phyloP scores from a whole-genome alignment of 208 protist species.

The Trypanosoma rangeli region DNA sequence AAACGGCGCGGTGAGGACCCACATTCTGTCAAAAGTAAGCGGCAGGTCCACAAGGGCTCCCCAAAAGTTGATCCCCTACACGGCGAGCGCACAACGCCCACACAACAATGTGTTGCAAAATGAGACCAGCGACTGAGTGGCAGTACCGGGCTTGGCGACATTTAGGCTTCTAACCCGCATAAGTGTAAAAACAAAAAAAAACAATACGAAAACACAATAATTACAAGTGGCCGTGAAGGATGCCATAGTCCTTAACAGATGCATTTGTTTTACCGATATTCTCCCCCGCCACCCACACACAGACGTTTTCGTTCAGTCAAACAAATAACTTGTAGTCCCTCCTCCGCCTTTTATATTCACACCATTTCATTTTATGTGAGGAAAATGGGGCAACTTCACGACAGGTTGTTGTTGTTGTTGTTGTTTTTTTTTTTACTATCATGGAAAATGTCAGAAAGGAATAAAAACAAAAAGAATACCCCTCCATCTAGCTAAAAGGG shows the following conservation, averaged over 20 bases:
- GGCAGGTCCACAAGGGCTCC: conserved; percentile 73
- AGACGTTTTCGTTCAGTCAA: conserved; percentile 12
- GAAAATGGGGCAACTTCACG: not conserved
- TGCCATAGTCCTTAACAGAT: not conserved
- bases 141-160: conserved; percentile 2
- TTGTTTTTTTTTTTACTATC: not conserved
- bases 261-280: conserved; percentile 3
- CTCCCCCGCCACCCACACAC: not conserved
- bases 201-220: conserved; percentile 17
- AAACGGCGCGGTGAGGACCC: conserved; percentile 41
- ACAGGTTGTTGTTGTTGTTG: no score
- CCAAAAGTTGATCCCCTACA: conserved; percentile 59
- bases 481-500: not conserved
- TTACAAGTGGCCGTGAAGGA: not conserved
- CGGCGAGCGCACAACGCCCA: conserved; percentile 75
- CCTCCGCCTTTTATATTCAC: not conserved
- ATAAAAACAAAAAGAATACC: conserved; percentile 4
- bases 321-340: not conserved
- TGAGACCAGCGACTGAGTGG: not conserved
- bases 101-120: conserved; percentile 54
- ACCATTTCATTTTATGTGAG: not conserved
- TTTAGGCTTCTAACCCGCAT: conserved; percentile 13
- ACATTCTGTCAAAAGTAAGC: conserved; percentile 66
- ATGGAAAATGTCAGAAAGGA: not conserved
- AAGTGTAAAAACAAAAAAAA: conserved; percentile 8